Evolutionary conservation across 73 alveolate species (phyloP).

Genomic region (Paramecium biaurelia): DNA sequence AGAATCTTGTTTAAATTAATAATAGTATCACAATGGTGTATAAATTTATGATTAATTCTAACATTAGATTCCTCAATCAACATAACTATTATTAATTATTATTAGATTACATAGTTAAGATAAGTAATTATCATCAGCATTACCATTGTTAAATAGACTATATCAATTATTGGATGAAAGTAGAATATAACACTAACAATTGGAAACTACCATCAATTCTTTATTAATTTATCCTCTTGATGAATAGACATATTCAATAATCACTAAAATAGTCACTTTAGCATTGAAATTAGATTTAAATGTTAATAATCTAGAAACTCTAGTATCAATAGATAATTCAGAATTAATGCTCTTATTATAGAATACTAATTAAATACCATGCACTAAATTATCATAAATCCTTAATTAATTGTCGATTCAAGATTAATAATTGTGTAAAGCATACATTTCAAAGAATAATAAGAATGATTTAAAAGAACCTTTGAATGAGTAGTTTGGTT

Average conservation of each 20-base stretch:
- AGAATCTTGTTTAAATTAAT: not conserved
- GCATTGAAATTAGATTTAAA: not conserved
- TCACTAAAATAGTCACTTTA: not conserved
- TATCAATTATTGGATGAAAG: not conserved
- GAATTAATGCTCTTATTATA: not conserved
- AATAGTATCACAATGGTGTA: slow-evolving; percentile 25
- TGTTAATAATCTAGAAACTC: not conserved
- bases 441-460: not conserved
- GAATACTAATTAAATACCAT: not conserved
- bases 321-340: not conserved
- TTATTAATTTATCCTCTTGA: not conserved
- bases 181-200: not conserved
- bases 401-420: not conserved
- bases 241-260: not conserved
- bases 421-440: not conserved
- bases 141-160: slow-evolving; percentile 20
- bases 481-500: slow-evolving; percentile 35
- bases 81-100: not conserved
- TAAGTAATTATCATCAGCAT: not conserved
- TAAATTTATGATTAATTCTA: slow-evolving; percentile 21
- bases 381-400: not conserved
- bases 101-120: slow-evolving; percentile 8
- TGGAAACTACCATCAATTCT: not conserved
- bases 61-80: slow-evolving; percentile 36
- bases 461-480: slow-evolving; percentile 41